These are phyloP conservation scores for Sisymbrium irio DNA, from an alignment of 345 rosid species.

Conservation along the genomic window DNA sequence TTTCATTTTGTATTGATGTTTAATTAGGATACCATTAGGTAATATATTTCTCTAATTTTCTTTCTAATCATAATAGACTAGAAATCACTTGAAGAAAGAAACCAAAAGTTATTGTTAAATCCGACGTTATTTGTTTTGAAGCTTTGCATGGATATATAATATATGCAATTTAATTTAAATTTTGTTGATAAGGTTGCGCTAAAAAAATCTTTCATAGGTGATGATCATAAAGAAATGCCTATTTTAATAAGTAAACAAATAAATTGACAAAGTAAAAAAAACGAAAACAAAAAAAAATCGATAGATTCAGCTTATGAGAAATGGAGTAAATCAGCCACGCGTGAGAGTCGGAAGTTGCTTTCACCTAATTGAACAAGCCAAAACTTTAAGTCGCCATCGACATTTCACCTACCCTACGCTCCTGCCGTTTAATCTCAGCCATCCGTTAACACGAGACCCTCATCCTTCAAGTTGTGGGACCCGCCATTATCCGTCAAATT, in stretches of 20 bases:
- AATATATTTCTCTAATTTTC: background rate
- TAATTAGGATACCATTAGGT: background rate
- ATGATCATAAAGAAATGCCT: too few relatives aligned
- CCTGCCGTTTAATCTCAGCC: conserved; percentile 25
- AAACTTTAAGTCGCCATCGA: conserved; percentile 28
- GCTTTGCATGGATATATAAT: background rate
- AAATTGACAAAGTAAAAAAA: too few relatives aligned
- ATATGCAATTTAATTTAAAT: background rate
- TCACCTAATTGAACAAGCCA: conserved; percentile 28
- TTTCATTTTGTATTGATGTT: background rate
- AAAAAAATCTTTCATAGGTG: background rate
- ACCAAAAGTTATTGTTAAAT: background rate
- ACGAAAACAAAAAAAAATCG: too few relatives aligned
- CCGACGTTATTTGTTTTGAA: background rate
- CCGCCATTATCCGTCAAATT: background rate
- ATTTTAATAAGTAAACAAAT: background rate
- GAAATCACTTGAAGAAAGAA: background rate
- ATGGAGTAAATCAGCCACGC: conserved; percentile 4
- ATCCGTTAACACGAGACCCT: background rate
- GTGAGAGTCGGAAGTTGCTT: conserved; percentile 32
- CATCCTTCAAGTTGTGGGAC: background rate
- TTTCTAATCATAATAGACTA: background rate
- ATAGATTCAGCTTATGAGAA: too few relatives aligned
- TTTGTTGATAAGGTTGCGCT: background rate
- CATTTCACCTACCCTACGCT: conserved; percentile 29